phyloP scores from a whole-genome alignment of 495 filamentous ascomycete genomes.

The Talaromyces liani region DNA sequence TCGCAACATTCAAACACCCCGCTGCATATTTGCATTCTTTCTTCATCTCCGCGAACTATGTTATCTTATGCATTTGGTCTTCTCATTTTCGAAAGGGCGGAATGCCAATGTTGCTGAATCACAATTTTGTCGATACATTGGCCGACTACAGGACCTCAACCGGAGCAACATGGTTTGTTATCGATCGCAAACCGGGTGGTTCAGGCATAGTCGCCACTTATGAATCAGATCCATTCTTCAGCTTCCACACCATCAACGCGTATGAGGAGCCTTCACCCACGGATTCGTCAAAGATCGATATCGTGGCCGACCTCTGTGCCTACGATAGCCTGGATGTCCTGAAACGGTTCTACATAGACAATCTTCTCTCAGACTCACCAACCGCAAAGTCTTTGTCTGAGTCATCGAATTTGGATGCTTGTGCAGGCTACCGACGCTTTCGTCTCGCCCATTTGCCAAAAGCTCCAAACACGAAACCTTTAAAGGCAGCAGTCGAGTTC shows the following conservation, averaged over 20 bases:
- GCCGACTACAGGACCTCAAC: slow-evolving; percentile 41
- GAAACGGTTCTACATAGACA: slow-evolving; percentile 48
- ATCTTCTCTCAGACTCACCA: slow-evolving; percentile 38
- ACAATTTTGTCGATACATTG: slow-evolving; percentile 52
- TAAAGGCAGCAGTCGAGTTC: slow-evolving; percentile 27
- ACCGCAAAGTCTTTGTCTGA: slow-evolving; percentile 19
- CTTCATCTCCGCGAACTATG: slow-evolving; percentile 55
- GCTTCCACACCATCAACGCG: slow-evolving; percentile 70
- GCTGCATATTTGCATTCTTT: slow-evolving; percentile 69
- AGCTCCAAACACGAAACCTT: slow-evolving; percentile 6
- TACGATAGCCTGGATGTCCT: slow-evolving; percentile 49
- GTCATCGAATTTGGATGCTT: slow-evolving; percentile 22
- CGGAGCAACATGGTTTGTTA: slow-evolving; percentile 57
- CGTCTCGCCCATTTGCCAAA: slow-evolving; percentile 32
- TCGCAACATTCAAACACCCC: slow-evolving; percentile 53
- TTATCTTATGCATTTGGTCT: slow-evolving; percentile 61
- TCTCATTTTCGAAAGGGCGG: slow-evolving; percentile 41
- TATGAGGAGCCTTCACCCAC: slow-evolving; percentile 49
- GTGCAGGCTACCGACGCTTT: slow-evolving; percentile 38
- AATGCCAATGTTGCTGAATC: slow-evolving; percentile 41
- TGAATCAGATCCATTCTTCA: slow-evolving; percentile 57
- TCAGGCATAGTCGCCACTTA: slow-evolving; percentile 53
- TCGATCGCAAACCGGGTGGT: slow-evolving; percentile 45
- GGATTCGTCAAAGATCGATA: slow-evolving; percentile 32
- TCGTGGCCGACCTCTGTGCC: slow-evolving; percentile 50